Evolutionary conservation across 768 basidiomycete species (phyloP), one percentile per base, ranked within the genome.

Genomic region (Pholiota microspora): DNA sequence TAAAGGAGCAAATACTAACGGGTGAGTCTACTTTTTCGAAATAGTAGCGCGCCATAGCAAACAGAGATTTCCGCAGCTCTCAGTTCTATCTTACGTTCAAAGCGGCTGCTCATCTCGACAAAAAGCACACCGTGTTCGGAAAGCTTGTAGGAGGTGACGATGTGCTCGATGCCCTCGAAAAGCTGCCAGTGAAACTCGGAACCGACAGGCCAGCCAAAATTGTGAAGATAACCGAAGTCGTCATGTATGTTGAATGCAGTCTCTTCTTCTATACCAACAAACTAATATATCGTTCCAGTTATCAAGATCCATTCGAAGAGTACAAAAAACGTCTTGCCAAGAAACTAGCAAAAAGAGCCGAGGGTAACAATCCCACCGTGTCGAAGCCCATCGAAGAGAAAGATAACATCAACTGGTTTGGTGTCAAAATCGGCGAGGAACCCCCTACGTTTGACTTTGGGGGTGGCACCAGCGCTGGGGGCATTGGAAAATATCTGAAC

Each of bases 81-180:
- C 96, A 98, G 66, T 99, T 93, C 72, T 98, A 92, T 69, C 65
- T 98, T 42, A 94, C 96, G 0, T 98, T 98, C 78, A 82, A 78
- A 49, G 72, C 86, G 1, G 81, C 92, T 6, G 80, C 91, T 0
- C 84, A 98, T 68, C 82, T 99, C 18, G 91, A 98, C 70, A 89
- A 85, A 56, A 94, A 95, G 64, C 94, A 95, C 64, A 95, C 94
- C 0, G 97, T 98, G 2, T 99, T 98, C 64, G 97, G 97, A 2
- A 95, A 96, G 62, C 78, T 98, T 12, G 95, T 99, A 2, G 97
- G 97, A 7, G 97, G 96, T 16, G 92, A 96, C 67, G 92, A 95
- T 25, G 85, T 96, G 6, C 75, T 98, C 1, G 82, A 91, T 64
- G 82, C 87, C 5, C 73, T 99, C 24, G 97, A 98, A 67, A 82